A percentile compares a stretch with the other conserved stretches of the same genome.
Conservation (phyloP, 225 moss, liverwort and hornwort species). For the Marchantia paleacea region DNA sequence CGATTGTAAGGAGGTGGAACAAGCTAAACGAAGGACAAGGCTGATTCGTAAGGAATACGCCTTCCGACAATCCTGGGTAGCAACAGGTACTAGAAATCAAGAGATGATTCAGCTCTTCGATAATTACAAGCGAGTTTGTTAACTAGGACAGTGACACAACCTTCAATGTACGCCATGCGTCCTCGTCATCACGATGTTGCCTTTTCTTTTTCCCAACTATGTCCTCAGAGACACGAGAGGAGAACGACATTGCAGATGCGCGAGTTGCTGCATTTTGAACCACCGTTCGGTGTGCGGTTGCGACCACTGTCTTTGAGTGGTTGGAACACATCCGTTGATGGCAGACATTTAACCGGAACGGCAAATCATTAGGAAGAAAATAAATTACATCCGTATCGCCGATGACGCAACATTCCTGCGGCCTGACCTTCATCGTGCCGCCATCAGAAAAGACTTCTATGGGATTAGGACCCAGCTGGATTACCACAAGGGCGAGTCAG, state of each 20-base stretch:
- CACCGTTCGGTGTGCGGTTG: constrained; percentile 28
- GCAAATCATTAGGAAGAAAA: constrained; percentile 62
- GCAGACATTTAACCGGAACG: constrained; percentile 44
- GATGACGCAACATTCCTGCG: constrained; percentile 36
- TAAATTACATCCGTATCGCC: constrained; percentile 62
- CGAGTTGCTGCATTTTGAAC: too few species aligned
- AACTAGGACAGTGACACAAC: too few species aligned
- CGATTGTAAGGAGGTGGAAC: background rate
- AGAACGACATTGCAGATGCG: too few species aligned
- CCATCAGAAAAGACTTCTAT: constrained; percentile 56
- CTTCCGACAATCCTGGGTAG: too few species aligned
- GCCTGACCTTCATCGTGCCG: constrained; percentile 48
- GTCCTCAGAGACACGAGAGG: too few species aligned
- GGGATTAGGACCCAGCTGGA: constrained; percentile 56
- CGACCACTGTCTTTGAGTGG: constrained; percentile 13
- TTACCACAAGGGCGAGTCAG: background rate
- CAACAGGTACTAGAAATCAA: too few species aligned
- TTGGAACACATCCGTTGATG: too few species aligned
- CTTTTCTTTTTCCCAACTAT: too few species aligned
- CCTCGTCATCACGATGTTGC: constrained; percentile 64
- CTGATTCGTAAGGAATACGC: too few species aligned
- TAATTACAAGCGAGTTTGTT: too few species aligned
- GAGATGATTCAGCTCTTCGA: too few species aligned
- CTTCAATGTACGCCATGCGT: constrained; percentile 71
- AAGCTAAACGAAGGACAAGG: background rate